Evolutionary conservation across 768 basidiomycete genomes (phyloP), one percentile per base, ranked within the genome.

Genomic region (Termitomyces sp.): DNA sequence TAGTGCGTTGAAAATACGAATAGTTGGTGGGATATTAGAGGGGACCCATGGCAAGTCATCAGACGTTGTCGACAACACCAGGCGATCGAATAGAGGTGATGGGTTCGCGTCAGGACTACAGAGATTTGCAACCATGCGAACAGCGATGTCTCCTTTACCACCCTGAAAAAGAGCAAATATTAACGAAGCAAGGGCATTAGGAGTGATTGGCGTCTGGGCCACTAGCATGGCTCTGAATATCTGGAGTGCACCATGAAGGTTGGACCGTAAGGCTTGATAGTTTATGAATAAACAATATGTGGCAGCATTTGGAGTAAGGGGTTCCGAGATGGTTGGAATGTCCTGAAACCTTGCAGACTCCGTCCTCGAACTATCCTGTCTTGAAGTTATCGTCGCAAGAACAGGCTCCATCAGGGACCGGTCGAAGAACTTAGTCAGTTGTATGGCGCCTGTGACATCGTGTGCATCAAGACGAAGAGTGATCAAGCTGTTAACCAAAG

Each of bases 401-500:
- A 67, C 65, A 49, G 63, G 59, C 53, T 66, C 56, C n/a, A 70
- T 53, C 16, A 67, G 61, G 40, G 57, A 35, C 49, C 59, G 60
- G 47, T 75, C 65, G 75, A 87, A 85, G 49, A 78, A 65, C 13
- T 77, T 74, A 26, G 89, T 68, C 26, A 86, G 68, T 53, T 72
- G 74, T 22, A 77, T 61, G 5, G 80, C 79, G 24, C 74, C 75
- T 40, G 67, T 44, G 53, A 82, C 57, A 70, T 91, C 83, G 63
- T 74, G 69, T 32, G 72, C 67, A 65, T 86, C 85, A 42, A 92
- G 66, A 46, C 80, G 76, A 42, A 85, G 76, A 60, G 81, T 81
- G 45, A 90, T 75, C n/a, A 92, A 72, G 58, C 78, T 78, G 76
- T 92, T 92, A 67, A 92, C 66, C n/a, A 84, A 76, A 30, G 70